Conservation (phyloP, 371 early-diverging fungal genomes). For the Dichotomocladium elegans region DNA sequence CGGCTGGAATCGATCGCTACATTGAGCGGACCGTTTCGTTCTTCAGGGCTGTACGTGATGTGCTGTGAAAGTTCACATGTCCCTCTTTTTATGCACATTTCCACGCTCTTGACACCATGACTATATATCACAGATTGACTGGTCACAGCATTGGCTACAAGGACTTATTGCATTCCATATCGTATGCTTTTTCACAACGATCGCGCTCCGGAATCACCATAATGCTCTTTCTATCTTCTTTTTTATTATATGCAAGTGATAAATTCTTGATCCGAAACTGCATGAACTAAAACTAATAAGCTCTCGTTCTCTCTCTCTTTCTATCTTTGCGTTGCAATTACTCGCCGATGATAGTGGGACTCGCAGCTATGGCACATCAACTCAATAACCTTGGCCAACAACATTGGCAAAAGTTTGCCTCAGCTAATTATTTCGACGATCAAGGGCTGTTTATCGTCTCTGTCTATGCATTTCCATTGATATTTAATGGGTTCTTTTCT, state of each 20-base stretch:
- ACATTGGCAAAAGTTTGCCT: slow-evolving; percentile 33
- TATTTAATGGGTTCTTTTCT: slow-evolving; percentile 35
- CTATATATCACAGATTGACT: slow-evolving; percentile 30
- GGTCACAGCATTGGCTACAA: slow-evolving; percentile 44
- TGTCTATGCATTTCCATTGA: slow-evolving; percentile 41
- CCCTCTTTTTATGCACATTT: neutral
- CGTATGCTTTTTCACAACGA: slow-evolving; percentile 16
- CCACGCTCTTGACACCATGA: neutral
- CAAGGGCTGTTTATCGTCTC: slow-evolving; percentile 41
- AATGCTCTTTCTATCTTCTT: slow-evolving; percentile 25
- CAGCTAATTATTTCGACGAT: slow-evolving; percentile 42
- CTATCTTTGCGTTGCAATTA: neutral
- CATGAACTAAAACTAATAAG: neutral
- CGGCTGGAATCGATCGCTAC: slow-evolving; percentile 1
- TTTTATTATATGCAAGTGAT: slow-evolving; percentile 28
- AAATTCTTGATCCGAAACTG: neutral
- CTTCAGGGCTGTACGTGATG: slow-evolving; percentile 25
- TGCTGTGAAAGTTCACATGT: slow-evolving; percentile 5
- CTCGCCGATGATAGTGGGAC: slow-evolving; percentile 25
- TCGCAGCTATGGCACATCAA: slow-evolving; percentile 28
- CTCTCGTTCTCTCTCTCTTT: neutral
- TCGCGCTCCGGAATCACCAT: slow-evolving; percentile 23
- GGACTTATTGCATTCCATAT: slow-evolving; percentile 34
- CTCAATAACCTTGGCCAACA: slow-evolving; percentile 34
- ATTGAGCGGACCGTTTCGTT: slow-evolving; percentile 17